Evolutionary conservation across 768 basidiomycete species (phyloP).

Genomic region (Mycena albidolilacea): DNA sequence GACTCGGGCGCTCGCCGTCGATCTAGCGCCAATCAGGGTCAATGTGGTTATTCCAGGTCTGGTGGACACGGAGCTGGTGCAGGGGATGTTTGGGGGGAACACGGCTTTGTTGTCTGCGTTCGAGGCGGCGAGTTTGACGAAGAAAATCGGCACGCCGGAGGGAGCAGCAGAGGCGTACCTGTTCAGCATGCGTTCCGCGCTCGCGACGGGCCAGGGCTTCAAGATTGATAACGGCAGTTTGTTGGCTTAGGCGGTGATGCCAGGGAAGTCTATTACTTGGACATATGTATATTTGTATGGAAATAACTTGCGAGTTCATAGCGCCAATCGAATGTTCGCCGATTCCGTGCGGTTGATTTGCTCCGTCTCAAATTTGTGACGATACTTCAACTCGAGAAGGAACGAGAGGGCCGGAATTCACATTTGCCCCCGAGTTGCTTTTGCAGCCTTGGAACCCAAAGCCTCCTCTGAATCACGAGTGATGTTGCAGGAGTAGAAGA

Average conservation of each 20-base stretch:
- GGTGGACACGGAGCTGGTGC: neutral
- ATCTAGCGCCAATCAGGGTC: neutral
- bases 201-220: neutral
- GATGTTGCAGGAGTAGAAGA: no score
- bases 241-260: neutral
- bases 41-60: neutral
- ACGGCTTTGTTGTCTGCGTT: neutral
- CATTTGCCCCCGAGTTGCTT: no score
- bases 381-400: no score
- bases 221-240: neutral
- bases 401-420: no score
- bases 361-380: no score
- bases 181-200: neutral
- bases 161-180: neutral
- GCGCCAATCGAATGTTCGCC: no score
- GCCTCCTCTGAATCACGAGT: no score
- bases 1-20: neutral
- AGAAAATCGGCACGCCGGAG: neutral
- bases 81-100: neutral
- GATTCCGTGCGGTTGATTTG: no score
- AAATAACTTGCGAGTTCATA: no score
- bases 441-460: no score
- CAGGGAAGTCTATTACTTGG: no score
- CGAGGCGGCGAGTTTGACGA: neutral
- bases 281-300: no score